Base-by-base conservation (phyloP, 176 grass and related monocot species). In the Puccinellia tenuiflora region DNA sequence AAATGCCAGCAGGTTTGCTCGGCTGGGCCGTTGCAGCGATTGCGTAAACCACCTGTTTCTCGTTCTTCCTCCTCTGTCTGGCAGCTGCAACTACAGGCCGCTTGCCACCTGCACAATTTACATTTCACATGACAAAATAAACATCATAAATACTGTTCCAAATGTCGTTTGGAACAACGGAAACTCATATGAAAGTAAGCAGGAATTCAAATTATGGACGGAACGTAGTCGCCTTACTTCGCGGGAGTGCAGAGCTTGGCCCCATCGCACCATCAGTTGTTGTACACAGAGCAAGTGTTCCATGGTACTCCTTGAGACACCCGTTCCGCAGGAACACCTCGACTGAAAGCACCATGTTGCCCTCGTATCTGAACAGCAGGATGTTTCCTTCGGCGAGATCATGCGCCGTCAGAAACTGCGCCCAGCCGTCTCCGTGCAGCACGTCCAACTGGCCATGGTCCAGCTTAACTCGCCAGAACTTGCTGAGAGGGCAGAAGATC, bases 331-430 rank as follows among this genome's bases (percentile, higher is more conserved):
- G 25, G 57, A 80, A 84, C 28, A 66, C 37, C 57, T 84, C 16
- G 65, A 84, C 46, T 14, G 55, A 67, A 34, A 88, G 46, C 47
- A 57, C 16, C 75, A 84, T 74, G 56, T 88, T 75, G 21, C 45
- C 75, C 57, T 79, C 81, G 57, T 88, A 84, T 35, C 75, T 37
- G 87, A 88, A 84, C 21, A 80, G 5, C 16, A 88, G 87, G 47
- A 75, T 55, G 68, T 9, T 84, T 26, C 76, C 76, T 80, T 84
- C 7, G 0, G 81, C 74, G 3, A 88, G 67, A 75, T 39, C 28
- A 9, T 88, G 87, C 16, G 76, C 67, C 4, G 4, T 38, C 37
- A 84, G 46, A 73, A 88, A 84, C 47, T 0, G 55, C 21, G 6
- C 6, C 81, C 87, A 88, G 5, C 25, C 76, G 1, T 84, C 81